These are phyloP conservation scores for Cytospora schulzeri DNA, from an alignment of 2,329 filamentous ascomycete genomes.

Conservation along the genomic window DNA sequence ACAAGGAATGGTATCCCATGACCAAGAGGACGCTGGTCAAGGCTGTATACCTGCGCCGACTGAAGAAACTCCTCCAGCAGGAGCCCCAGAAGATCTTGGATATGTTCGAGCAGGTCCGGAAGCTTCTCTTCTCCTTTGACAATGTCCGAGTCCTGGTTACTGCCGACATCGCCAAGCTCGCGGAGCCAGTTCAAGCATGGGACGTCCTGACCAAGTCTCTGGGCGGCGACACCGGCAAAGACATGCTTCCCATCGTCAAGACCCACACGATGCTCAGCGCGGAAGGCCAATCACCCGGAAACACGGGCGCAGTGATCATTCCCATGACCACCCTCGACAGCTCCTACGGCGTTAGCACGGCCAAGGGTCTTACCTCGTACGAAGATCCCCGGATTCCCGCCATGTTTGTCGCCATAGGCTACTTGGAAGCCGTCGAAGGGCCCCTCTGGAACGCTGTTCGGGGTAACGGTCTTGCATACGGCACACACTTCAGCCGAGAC, in stretches of 20 bases:
- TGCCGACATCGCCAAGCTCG: slow-evolving; percentile 74
- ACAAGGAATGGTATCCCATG: slow-evolving; percentile 73
- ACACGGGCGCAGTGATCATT: slow-evolving; percentile 73
- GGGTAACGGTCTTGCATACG: slow-evolving; percentile 91
- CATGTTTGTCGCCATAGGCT: slow-evolving; percentile 84
- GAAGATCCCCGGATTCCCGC: slow-evolving; percentile 78
- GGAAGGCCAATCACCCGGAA: slow-evolving; percentile 74
- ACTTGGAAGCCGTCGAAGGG: slow-evolving; percentile 90
- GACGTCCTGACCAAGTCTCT: slow-evolving; percentile 60
- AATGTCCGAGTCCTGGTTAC: slow-evolving; percentile 88
- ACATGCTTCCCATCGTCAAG: slow-evolving; percentile 71
- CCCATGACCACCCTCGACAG: slow-evolving; percentile 93
- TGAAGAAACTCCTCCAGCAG: slow-evolving; percentile 78
- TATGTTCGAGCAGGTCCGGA: slow-evolving; percentile 76
- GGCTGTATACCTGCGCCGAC: slow-evolving; percentile 80
- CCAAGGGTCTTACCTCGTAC: slow-evolving; percentile 74
- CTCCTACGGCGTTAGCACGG: slow-evolving; percentile 79
- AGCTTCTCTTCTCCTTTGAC: slow-evolving; percentile 75
- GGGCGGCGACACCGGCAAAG: slow-evolving; percentile 40
- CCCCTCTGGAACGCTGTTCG: slow-evolving; percentile 93
- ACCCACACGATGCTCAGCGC: slow-evolving; percentile 72
- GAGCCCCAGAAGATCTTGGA: slow-evolving; percentile 74
- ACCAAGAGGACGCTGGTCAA: slow-evolving; percentile 84
- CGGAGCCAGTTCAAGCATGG: slow-evolving; percentile 79
- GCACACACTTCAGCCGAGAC: slow-evolving; percentile 76